Base-by-base conservation (phyloP, 2,329 filamentous ascomycete species). In the Exophiala viscosa region DNA sequence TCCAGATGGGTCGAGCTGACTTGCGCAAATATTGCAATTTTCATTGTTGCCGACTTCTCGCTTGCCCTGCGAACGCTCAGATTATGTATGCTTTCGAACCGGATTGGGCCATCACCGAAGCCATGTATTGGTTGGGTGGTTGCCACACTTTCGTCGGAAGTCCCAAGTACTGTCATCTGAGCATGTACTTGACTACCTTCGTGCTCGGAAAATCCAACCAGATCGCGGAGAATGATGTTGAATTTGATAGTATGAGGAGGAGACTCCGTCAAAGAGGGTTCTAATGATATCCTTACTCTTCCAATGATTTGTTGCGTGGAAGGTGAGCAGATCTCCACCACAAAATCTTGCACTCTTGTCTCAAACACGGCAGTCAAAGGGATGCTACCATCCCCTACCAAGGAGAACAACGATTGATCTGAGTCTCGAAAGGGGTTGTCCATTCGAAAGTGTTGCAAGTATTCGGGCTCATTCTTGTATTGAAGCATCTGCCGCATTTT, bases 401-500 rank as follows among this genome's bases (percentile, higher is more conserved):
- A 80, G 1, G 92, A 95, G 68, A 92, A 99, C 58, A 90, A 87
- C 5, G 91, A 91, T 79, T 95, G 90, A 65, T 88, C 95, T 1
- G 86, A 78, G 67, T 99, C 93, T 17, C 88, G 84, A 66, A 99
- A 99, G 0, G 93, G 92, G 63, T 96, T 96, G 62, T 92, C 90
- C 13, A 96, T 80, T 61, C 88, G 89, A 67, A 97, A 87, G 64
- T 97, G 93, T 67, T 93, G 88, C 48, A 91, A 84, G 66, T 96
- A 96, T 67, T 97, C 92, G 1, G 93, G 93, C 52, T 93, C 87
- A 65, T 96, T 90, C 61, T 97, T 83, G 65, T 96, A 97, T 69
- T 97, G 92, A 66, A 96, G 87, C 82, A 97, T 88, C 70, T 96
- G 92, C 40, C 93, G 86, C 93, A 99, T 99, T 59, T 88, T 82